Conservation (phyloP, 2,329 filamentous ascomycete genomes). For the Sclerotinia subarctica region DNA sequence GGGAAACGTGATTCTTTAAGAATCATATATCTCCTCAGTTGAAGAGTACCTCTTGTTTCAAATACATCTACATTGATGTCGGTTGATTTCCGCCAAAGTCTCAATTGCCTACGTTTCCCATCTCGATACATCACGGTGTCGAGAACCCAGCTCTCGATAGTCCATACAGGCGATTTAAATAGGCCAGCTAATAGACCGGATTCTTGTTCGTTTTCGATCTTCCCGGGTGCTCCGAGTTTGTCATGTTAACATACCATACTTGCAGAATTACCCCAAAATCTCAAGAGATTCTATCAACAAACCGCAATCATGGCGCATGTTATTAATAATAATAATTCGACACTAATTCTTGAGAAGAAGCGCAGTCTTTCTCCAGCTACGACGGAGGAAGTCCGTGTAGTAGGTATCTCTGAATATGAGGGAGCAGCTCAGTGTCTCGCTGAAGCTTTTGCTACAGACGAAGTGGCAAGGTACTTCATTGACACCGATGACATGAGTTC, state of each 20-base stretch:
- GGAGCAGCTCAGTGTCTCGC: constrained; percentile 69
- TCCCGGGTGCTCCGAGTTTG: constrained; percentile 18
- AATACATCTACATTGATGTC: constrained; percentile 49
- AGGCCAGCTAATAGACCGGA: constrained; percentile 37
- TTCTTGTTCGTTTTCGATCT: constrained; percentile 29
- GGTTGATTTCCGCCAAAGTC: constrained; percentile 54
- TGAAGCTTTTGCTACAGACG: constrained; percentile 73
- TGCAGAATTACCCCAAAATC: neutral
- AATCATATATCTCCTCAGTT: neutral
- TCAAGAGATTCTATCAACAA: neutral
- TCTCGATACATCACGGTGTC: constrained; percentile 55
- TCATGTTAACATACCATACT: constrained; percentile 26
- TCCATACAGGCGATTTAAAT: constrained; percentile 50
- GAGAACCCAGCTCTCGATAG: constrained; percentile 54
- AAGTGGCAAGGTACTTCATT: constrained; percentile 71
- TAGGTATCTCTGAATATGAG: constrained; percentile 65
- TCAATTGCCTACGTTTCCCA: constrained; percentile 52
- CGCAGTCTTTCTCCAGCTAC: constrained; percentile 34
- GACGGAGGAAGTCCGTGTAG: constrained; percentile 58
- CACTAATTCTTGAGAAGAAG: constrained; percentile 35
- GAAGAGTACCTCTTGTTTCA: constrained; percentile 16
- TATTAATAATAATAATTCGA: constrained; percentile 39
- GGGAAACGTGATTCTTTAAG: constrained; percentile 7
- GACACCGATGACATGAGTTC: constrained; percentile 64
- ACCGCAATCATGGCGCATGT: constrained; percentile 38